Base-by-base conservation (phyloP, 495 filamentous ascomycete species). In the Penicillium nucicola region DNA sequence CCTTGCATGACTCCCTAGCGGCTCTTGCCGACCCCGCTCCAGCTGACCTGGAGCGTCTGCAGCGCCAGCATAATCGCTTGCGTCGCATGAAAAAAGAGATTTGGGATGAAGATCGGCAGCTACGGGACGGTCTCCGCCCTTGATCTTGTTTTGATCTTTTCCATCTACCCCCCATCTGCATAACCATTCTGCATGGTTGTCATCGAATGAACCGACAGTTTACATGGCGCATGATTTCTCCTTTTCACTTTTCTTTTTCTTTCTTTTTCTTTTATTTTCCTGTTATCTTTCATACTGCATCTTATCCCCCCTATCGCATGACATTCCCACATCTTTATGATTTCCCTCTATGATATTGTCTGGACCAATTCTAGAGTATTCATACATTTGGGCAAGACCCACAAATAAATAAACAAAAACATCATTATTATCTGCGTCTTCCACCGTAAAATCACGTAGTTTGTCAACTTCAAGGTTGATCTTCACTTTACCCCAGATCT, bases 21-120 rank as follows among this genome's bases (percentile, higher is more conserved):
- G 65, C 55, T 1, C 62, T 76, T 15, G 61, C 76, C 9, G 67
- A 80, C 32, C 80, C 84, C 3, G 69, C 79, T 1, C 70, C 75
- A 48, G 70, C 76, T 18, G 82, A 84, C 52, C 56, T 88, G 46
- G 71, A 77, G 3, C 64, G 77, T 37, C 55, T 90, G 50, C 65
- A 81, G 37, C 76, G 77, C 34, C 84, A 87, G 81, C 84, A 84
- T 56, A 61, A 71, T 11, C 72, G 77, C 13, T 71, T 91, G 30
- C 68, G 76, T 37, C 56, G 50, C 12, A 81, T 88, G 79, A 91
- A 91, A 70, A 69, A 69, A 43, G 79, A 88, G 38, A 89, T 91
- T 38, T 82, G 81, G 65, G 71, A 73, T 32, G 74, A 78, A 47
- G 58, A 67, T 45, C 57, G 58, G 49, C 56, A 61, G 31, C 58